Evolutionary conservation across 2,329 filamentous ascomycete genomes (phyloP).

Genomic region (Clarireedia homoeocarpa): DNA sequence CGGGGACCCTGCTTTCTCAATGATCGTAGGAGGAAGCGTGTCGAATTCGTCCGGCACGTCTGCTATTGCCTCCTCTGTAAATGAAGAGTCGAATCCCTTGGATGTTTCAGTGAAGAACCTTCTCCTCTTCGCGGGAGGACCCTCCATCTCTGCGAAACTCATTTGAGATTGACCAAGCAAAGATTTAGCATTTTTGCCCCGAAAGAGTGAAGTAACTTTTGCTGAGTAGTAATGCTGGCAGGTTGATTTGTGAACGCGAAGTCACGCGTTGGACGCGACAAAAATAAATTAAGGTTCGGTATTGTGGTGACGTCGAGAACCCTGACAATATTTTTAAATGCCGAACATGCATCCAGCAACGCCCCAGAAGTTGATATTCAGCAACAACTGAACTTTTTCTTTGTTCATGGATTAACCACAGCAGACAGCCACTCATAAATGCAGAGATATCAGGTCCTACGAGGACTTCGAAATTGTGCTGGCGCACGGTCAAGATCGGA

Average conservation of each 20-base stretch:
- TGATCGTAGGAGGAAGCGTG: conserved; percentile 17
- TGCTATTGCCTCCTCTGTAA: conserved; percentile 13
- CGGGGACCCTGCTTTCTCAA: neutral
- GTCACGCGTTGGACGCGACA: conserved; percentile 14
- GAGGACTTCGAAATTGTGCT: conserved; percentile 17
- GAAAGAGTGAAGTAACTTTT: neutral
- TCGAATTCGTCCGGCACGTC: conserved; percentile 20
- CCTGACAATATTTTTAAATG: neutral
- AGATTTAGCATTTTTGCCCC: neutral
- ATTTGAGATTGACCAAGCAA: neutral
- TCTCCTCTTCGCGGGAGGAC: conserved; percentile 40
- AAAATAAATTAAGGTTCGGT: conserved; percentile 4
- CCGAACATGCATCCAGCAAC: neutral
- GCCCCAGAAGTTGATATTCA: neutral
- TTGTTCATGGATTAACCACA: neutral
- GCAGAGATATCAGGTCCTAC: conserved; percentile 7
- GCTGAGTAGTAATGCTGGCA: neutral
- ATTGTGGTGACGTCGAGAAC: conserved; percentile 14
- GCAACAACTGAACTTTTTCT: neutral
- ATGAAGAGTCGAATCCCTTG: conserved; percentile 19
- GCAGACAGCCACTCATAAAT: neutral
- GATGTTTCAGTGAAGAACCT: conserved; percentile 37
- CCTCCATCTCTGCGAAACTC: conserved; percentile 28
- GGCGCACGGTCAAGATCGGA: conserved; percentile 9
- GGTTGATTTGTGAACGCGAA: conserved; percentile 20